Evolutionary conservation across 78 protist genomes (phyloP).

Genomic region (Chrysochromulina tobinii): DNA sequence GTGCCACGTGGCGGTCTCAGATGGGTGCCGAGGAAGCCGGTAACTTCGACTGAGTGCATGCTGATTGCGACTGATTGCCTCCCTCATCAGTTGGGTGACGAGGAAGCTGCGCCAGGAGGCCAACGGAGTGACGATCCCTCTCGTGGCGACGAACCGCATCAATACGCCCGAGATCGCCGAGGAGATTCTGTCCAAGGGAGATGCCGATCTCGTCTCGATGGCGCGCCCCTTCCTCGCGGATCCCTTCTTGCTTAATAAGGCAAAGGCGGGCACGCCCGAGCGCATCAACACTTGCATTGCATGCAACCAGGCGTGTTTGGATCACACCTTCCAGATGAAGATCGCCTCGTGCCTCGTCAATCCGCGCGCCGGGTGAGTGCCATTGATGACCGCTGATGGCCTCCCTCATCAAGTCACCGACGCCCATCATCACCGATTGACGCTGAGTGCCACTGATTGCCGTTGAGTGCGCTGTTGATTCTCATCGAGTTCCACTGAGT

Average conservation of each 20-base stretch:
- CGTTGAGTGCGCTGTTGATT: too few relatives aligned
- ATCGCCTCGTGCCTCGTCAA: slow-evolving; percentile 62
- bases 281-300: slow-evolving; percentile 72
- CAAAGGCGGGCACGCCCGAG: slow-evolving; percentile 19
- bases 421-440: too few relatives aligned
- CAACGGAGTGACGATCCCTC: slow-evolving; percentile 28
- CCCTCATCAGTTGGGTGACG: background rate
- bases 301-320: slow-evolving; percentile 76
- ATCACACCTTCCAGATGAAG: slow-evolving; percentile 57
- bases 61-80: too few relatives aligned
- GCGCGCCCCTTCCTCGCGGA: slow-evolving; percentile 74
- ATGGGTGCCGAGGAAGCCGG: too few relatives aligned
- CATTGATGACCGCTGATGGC: too few relatives aligned
- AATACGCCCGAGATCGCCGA: slow-evolving; percentile 63
- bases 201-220: slow-evolving; percentile 60
- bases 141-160: slow-evolving; percentile 65
- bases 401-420: too few relatives aligned
- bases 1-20: too few relatives aligned
- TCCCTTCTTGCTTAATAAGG: slow-evolving; percentile 53
- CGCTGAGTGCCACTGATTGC: too few relatives aligned
- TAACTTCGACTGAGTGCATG: too few relatives aligned
- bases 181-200: background rate
- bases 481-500: too few relatives aligned
- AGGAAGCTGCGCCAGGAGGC: background rate
- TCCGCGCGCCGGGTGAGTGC: slow-evolving; percentile 62